phyloP scores from a whole-genome alignment of 176 grass and related monocot species.

The Oryza meridionalis region DNA sequence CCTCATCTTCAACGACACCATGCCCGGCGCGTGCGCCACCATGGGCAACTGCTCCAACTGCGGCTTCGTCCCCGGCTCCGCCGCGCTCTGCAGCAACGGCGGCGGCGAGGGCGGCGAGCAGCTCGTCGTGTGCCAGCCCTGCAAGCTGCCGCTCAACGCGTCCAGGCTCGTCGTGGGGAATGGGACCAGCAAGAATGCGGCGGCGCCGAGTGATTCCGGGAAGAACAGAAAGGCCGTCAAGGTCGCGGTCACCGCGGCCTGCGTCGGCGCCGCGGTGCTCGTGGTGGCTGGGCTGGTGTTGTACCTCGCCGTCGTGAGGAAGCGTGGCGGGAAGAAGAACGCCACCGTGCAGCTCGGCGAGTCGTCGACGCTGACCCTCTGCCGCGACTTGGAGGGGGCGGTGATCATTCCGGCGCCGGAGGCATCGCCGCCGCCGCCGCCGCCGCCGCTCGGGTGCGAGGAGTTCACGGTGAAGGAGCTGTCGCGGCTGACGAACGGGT shows the following conservation, averaged over 20 bases:
- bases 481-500: slow-evolving; percentile 52
- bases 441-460: slow-evolving; percentile 51
- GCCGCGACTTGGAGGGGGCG: slow-evolving; percentile 21
- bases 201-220: accelerated
- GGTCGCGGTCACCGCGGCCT: slow-evolving; percentile 23
- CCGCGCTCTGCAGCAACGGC: slow-evolving; percentile 49
- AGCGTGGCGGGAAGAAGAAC: slow-evolving; percentile 12
- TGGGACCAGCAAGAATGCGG: not conserved
- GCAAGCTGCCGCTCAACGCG: slow-evolving; percentile 27
- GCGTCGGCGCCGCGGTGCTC: slow-evolving; percentile 10
- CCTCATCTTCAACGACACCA: slow-evolving; percentile 47
- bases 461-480: slow-evolving; percentile 68
- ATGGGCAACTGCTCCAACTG: slow-evolving; percentile 19
- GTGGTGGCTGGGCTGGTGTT: slow-evolving; percentile 27
- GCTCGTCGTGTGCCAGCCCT: slow-evolving; percentile 64
- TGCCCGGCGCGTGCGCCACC: slow-evolving; percentile 64
- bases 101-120: slow-evolving; percentile 31
- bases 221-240: not conserved
- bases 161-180: slow-evolving; percentile 32
- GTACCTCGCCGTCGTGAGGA: slow-evolving; percentile 31
- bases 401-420: slow-evolving; percentile 30
- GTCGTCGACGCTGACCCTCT: slow-evolving; percentile 3
- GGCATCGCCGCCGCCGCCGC: not conserved
- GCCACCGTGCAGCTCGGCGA: slow-evolving; percentile 36
- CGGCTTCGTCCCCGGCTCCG: slow-evolving; percentile 41